A percentile compares a stretch with the other conserved stretches of the same genome.
Evolutionary conservation across 768 basidiomycete genomes (phyloP).

Genomic region (Steccherinum ochraceum): DNA sequence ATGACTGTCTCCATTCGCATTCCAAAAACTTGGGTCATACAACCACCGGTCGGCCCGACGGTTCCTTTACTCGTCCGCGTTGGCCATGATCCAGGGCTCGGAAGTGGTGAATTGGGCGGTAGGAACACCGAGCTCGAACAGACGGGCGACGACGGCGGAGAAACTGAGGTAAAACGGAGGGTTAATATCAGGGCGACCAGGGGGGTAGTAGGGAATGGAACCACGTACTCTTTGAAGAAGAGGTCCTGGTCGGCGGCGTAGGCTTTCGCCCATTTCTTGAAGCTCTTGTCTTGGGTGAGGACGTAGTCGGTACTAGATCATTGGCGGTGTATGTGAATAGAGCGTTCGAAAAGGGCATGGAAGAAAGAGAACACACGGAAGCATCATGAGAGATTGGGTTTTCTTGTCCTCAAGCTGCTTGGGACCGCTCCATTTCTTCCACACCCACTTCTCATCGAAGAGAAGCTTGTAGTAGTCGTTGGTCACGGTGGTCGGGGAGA

Average conservation of each 20-base stretch:
- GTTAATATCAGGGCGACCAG: neutral
- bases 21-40: too few relatives aligned
- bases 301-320: slow-evolving; percentile 90
- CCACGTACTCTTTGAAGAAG: slow-evolving; percentile 88
- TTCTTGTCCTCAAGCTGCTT: slow-evolving; percentile 93
- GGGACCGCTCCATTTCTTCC: slow-evolving; percentile 93
- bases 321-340: slow-evolving; percentile 18
- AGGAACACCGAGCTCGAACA: slow-evolving; percentile 95
- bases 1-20: too few relatives aligned
- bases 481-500: slow-evolving; percentile 83
- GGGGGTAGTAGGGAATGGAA: neutral
- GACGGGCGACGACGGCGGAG: slow-evolving; percentile 64
- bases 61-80: slow-evolving; percentile 31
- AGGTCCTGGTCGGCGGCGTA: slow-evolving; percentile 82
- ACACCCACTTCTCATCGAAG: slow-evolving; percentile 88
- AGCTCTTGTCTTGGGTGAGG: slow-evolving; percentile 83
- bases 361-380: slow-evolving; percentile 55
- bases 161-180: slow-evolving; percentile 47
- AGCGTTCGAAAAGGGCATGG: neutral
- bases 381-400: slow-evolving; percentile 89
- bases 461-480: slow-evolving; percentile 87
- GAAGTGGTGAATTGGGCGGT: slow-evolving; percentile 61
- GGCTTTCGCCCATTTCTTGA: slow-evolving; percentile 82
- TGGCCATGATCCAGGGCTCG: slow-evolving; percentile 74
- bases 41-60: neutral